A percentile compares a stretch with the other conserved stretches of the same genome.
Evolutionary conservation across 495 filamentous ascomycete species (phyloP).

Genomic region (Hypoxylon perforatum): DNA sequence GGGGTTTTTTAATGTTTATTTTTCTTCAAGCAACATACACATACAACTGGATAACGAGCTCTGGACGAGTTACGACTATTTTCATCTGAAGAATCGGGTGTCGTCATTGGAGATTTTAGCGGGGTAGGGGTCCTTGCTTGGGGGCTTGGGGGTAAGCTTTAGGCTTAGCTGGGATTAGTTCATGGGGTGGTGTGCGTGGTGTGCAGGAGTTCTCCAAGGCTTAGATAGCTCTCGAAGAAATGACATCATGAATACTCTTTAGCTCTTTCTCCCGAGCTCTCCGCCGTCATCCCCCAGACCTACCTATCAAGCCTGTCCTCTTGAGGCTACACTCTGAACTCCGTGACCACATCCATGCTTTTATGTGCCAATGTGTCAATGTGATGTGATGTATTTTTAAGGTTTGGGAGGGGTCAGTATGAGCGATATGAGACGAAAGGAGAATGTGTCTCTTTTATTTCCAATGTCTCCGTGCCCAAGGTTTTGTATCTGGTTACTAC

Average conservation of each 20-base stretch:
- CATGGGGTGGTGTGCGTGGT: no score
- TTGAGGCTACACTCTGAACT: not conserved
- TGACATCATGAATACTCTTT: constrained; percentile 38
- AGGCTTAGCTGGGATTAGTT: constrained; percentile 3
- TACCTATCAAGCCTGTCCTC: not conserved
- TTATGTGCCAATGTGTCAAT: constrained; percentile 30
- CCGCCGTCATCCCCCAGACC: constrained; percentile 28
- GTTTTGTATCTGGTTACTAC: no score
- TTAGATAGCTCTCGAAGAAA: constrained; percentile 20
- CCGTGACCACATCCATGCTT: constrained; percentile 15
- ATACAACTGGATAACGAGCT: constrained; percentile 10
- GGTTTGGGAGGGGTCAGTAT: constrained; percentile 6
- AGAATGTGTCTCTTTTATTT: not conserved
- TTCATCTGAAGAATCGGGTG: not conserved
- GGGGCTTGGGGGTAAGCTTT: no score
- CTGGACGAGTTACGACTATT: not conserved
- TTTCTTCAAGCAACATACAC: not conserved
- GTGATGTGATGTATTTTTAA: constrained; percentile 26
- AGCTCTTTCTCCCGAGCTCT: constrained; percentile 5
- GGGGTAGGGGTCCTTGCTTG: not conserved
- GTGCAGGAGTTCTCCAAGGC: not conserved
- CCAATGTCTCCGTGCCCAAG: no score
- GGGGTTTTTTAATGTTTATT: constrained; percentile 2
- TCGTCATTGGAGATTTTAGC: constrained; percentile 8
- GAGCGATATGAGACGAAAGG: not conserved